Percentiles rank a stretch among this genome's conserved stretches.
phyloP scores from a whole-genome alignment of 192 early-diverging fungal genomes.

The Radiomyces spectabilis region DNA sequence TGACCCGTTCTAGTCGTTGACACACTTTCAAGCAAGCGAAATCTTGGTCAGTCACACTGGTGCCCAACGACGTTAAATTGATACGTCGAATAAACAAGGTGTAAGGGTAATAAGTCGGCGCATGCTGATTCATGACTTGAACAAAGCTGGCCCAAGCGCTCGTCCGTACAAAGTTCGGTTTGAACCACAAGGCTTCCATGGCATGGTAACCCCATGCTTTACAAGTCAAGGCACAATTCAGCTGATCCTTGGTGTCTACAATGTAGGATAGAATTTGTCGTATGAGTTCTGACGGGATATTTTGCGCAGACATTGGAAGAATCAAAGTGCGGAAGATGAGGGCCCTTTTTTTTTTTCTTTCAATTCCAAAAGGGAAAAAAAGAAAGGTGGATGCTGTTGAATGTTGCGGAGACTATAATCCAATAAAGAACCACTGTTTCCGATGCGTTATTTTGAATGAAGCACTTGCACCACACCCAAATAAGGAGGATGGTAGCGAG shows the following conservation, averaged over 20 bases:
- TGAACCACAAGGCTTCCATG: constrained; percentile 46
- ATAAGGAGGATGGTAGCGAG: too few relatives aligned
- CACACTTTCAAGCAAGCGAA: constrained; percentile 30
- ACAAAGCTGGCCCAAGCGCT: constrained; percentile 22
- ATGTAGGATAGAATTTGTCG: constrained; percentile 41
- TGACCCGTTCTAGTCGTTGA: constrained; percentile 42
- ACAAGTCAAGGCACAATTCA: constrained; percentile 38
- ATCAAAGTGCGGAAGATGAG: too few relatives aligned
- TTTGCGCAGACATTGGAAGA: constrained; percentile 1
- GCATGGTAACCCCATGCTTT: constrained; percentile 48
- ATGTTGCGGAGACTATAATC: too few relatives aligned
- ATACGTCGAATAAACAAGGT: constrained; percentile 44
- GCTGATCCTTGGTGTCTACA: constrained; percentile 31
- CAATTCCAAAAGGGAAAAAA: too few relatives aligned
- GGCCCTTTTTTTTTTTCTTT: too few relatives aligned
- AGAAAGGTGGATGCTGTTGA: too few relatives aligned
- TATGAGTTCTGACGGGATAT: constrained; percentile 44
- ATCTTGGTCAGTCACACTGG: constrained; percentile 30
- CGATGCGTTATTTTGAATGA: too few relatives aligned
- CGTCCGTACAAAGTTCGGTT: constrained; percentile 25
- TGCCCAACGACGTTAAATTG: constrained; percentile 43
- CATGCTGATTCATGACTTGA: not conserved
- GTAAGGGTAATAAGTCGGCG: constrained; percentile 23
- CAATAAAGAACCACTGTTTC: too few relatives aligned
- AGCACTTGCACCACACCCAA: too few relatives aligned